Evolutionary conservation across 352 stramenopile genomes (phyloP), one percentile per base, ranked within the genome.

Genomic region (Phytophthora fragariae): DNA sequence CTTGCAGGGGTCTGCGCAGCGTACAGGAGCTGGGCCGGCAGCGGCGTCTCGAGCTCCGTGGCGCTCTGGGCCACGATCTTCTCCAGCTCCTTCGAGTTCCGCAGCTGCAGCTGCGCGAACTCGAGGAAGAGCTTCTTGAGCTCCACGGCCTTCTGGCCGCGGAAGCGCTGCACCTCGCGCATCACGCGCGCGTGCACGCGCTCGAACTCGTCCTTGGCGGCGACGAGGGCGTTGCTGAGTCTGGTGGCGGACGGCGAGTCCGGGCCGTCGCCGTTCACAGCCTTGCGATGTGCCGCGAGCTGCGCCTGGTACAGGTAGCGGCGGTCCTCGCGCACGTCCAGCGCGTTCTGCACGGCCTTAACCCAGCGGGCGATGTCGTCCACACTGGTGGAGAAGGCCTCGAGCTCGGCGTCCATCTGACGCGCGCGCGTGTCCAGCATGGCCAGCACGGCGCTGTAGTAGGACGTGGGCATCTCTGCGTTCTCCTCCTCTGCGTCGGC

Each of bases 281-380:
- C 65, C 35, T 70, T 76, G 29, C 75, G 78, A 61, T 76, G 71
- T 2, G 86, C 85, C 1, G 86, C 84, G 24, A 96, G 71, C 68
- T 93, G 88, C 46, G 89, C 87, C 61, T 94, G 89, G 72, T 94
- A 94, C 63, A 86, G 73, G 59, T 88, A 90, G 1, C 89, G 87
- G 1, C 89, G 89, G 75, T 96, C 89, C 46, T 96, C 87, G 17
- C 89, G 89, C 29, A 94, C 87, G 14, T 89, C 82, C 29, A 96
- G 67, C 7, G 87, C 89, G 19, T 82, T 83, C 65, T 89, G 75
- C 29, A 96, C 89, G 2, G 87, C 84, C 58, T 86, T 83, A 64
- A 94, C 76, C 89, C 89, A 96, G 41, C 84, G 85, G 6, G 84
- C 82, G 52, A 94, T 86, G 65, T 93, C 86, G 62, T 96, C 84